Evolutionary conservation across 2,329 filamentous ascomycete genomes (phyloP).

Genomic region (Alternaria consortialis): DNA sequence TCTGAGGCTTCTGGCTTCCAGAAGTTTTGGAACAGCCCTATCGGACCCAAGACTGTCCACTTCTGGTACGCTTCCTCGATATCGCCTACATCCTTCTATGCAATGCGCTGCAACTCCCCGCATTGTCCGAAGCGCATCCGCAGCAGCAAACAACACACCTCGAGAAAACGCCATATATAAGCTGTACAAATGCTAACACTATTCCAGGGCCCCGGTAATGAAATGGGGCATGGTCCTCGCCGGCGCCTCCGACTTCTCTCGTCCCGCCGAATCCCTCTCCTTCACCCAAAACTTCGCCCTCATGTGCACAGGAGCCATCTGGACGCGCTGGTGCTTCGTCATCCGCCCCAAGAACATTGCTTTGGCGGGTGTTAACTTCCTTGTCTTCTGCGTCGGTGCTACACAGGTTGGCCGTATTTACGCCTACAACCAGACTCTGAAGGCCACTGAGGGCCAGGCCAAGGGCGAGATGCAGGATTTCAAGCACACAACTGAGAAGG

Average conservation of each 20-base stretch:
- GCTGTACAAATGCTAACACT: conserved; percentile 6
- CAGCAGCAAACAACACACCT: not conserved
- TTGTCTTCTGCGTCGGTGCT: conserved; percentile 87
- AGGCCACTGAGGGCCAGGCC: conserved; percentile 56
- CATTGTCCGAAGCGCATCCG: conserved; percentile 14
- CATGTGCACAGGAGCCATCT: conserved; percentile 91
- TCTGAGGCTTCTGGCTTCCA: conserved; percentile 66
- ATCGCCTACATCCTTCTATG: not conserved
- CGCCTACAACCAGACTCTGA: conserved; percentile 68
- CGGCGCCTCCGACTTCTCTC: conserved; percentile 88
- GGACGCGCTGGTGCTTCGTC: conserved; percentile 98
- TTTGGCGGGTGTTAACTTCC: conserved; percentile 96
- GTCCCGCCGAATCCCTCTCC: conserved; percentile 91
- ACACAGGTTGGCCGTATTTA: conserved; percentile 83
- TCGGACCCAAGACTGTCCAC: conserved; percentile 81
- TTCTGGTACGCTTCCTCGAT: conserved; percentile 75
- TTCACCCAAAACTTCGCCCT: conserved; percentile 91
- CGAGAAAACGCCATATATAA: not conserved
- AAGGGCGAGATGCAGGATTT: conserved; percentile 47
- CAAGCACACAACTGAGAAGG: conserved; percentile 44
- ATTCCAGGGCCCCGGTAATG: conserved; percentile 86
- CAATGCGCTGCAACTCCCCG: conserved; percentile 6
- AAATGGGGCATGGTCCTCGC: conserved; percentile 93
- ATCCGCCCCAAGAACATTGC: conserved; percentile 94
- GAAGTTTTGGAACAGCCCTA: conserved; percentile 68